Conservation (phyloP, 2,329 filamentous ascomycete species). For the Chrysosporium queenslandicum region DNA sequence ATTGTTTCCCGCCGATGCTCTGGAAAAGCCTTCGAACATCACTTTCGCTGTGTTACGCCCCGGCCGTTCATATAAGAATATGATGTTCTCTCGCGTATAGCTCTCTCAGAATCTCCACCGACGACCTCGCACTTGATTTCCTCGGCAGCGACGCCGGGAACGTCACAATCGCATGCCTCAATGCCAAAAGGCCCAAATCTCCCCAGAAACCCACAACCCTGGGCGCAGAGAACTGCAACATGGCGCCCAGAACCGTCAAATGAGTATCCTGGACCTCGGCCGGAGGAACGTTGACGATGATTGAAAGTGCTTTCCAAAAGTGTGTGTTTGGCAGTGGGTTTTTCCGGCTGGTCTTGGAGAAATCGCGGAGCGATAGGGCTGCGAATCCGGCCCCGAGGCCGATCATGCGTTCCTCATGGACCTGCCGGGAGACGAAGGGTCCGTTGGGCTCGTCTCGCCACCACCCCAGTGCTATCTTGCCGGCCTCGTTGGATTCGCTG, state of each 20-base stretch:
- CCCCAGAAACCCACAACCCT: constrained; percentile 77
- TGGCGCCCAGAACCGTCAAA: constrained; percentile 57
- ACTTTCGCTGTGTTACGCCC: neutral
- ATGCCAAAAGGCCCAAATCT: constrained; percentile 58
- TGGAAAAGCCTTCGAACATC: too few relatives aligned
- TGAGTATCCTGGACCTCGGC: constrained; percentile 62
- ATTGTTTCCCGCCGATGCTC: too few relatives aligned
- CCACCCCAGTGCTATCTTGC: constrained; percentile 64
- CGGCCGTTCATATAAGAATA: constrained; percentile 27
- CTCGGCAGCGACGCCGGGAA: constrained; percentile 46
- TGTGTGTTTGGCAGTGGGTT: constrained; percentile 69
- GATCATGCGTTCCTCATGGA: constrained; percentile 72
- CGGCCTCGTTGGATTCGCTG: constrained; percentile 59
- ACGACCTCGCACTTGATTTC: constrained; percentile 31
- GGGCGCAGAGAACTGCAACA: constrained; percentile 62
- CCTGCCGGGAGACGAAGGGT: constrained; percentile 55
- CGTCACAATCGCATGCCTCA: constrained; percentile 62
- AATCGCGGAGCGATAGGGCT: constrained; percentile 71
- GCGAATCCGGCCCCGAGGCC: constrained; percentile 78
- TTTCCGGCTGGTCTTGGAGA: constrained; percentile 54
- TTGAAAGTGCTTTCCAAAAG: constrained; percentile 72
- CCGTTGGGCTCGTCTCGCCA: constrained; percentile 45
- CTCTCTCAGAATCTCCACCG: constrained; percentile 32
- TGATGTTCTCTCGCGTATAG: constrained; percentile 30
- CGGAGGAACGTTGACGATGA: constrained; percentile 64